Conservation (phyloP, 441 rosid genomes). For the Populus hybrid region DNA sequence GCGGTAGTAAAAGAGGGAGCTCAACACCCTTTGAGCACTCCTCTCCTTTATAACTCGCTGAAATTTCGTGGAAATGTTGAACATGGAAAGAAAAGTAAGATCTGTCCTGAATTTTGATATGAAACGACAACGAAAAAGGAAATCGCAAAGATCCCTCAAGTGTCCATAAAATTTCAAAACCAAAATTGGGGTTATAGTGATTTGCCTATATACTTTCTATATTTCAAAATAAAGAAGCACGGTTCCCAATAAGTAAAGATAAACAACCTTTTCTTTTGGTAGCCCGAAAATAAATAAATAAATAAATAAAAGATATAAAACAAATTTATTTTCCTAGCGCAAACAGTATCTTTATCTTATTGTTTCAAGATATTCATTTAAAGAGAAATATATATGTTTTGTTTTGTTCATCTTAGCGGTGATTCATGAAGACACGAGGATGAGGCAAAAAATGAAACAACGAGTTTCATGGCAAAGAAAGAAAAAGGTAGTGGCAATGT, state of each 20-base stretch:
- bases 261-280: background rate
- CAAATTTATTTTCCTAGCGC: too few species aligned
- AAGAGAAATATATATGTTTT: background rate
- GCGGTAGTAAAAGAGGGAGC: background rate
- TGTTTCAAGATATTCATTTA: background rate
- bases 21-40: background rate
- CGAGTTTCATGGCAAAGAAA: background rate
- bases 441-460: background rate
- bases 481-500: too few species aligned
- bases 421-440: conserved; percentile 21
- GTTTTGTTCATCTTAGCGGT: background rate
- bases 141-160: background rate
- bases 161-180: background rate
- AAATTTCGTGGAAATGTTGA: conserved; percentile 21
- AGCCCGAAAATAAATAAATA: too few species aligned
- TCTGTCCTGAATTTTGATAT: conserved; percentile 1
- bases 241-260: background rate
- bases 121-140: conserved; percentile 8
- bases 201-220: background rate
- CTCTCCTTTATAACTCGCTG: background rate
- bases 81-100: background rate
- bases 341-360: background rate
- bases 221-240: background rate
- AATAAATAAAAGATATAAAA: too few species aligned
- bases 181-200: background rate